A percentile compares a stretch with the other conserved stretches of the same genome.
Evolutionary conservation across 805 yeast genomes (phyloP).

Genomic region (Yamadazyma scolyti): DNA sequence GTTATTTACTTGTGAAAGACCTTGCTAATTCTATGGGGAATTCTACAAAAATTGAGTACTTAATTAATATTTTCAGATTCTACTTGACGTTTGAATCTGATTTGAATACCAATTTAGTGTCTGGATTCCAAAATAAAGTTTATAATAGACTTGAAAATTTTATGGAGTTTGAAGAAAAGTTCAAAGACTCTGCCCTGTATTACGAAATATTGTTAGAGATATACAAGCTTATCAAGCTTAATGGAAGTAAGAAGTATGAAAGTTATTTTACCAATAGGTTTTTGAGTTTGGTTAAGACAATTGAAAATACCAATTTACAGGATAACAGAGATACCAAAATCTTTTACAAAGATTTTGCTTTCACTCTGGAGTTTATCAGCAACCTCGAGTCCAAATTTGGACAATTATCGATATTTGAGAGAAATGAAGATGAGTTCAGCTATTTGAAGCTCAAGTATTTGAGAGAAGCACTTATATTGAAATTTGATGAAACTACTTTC

Average conservation of each 20-base stretch:
- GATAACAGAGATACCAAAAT: conserved; percentile 64
- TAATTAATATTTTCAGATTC: conserved; percentile 37
- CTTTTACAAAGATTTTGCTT: conserved; percentile 48
- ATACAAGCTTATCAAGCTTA: conserved; percentile 6
- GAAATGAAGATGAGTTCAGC: conserved; percentile 7
- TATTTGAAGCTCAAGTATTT: conserved; percentile 35
- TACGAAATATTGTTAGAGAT: conserved; percentile 28
- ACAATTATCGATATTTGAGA: too few species aligned
- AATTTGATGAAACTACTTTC: conserved; percentile 20
- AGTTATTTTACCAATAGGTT: conserved; percentile 21
- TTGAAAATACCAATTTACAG: conserved; percentile 6
- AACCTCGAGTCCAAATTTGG: conserved; percentile 16
- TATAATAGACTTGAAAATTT: conserved; percentile 69
- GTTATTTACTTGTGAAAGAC: conserved; percentile 41
- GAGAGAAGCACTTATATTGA: conserved; percentile 13
- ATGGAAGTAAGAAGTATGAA: conserved; percentile 26
- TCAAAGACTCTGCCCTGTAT: conserved; percentile 47
- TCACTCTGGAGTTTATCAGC: conserved; percentile 6
- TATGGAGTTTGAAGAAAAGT: conserved; percentile 52
- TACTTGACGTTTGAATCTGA: conserved; percentile 56
- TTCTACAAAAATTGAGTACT: conserved; percentile 30
- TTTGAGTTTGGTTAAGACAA: conserved; percentile 10
- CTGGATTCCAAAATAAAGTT: conserved; percentile 55
- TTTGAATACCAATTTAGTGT: conserved; percentile 42
- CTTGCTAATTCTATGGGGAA: conserved; percentile 33